These are phyloP conservation scores for Paraphaeosphaeria sporulosa DNA, from an alignment of 2,329 filamentous ascomycete genomes.

Conservation along the genomic window DNA sequence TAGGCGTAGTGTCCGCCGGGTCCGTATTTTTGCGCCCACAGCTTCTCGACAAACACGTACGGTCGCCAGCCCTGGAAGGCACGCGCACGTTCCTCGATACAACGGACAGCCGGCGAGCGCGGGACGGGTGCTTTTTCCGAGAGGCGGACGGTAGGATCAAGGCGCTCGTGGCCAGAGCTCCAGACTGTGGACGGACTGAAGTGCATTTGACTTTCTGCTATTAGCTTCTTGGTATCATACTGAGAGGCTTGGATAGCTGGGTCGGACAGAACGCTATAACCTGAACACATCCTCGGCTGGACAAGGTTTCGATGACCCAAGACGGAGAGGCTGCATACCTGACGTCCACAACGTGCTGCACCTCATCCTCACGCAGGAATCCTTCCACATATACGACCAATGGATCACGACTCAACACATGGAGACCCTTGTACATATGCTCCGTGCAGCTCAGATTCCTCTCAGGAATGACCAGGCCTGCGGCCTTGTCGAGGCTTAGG, in stretches of 20 bases:
- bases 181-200: conserved; percentile 64
- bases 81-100: conserved; percentile 65
- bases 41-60: conserved; percentile 65
- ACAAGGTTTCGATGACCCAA: not conserved
- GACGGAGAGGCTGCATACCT: conserved; percentile 53
- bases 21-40: conserved; percentile 69
- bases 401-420: conserved; percentile 62
- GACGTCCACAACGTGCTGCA: conserved; percentile 58
- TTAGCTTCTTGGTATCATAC: not conserved
- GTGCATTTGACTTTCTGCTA: conserved; percentile 51
- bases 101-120: conserved; percentile 59
- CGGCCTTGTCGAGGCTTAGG: conserved; percentile 34
- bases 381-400: conserved; percentile 66
- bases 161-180: conserved; percentile 55
- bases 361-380: conserved; percentile 60
- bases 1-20: conserved; percentile 64
- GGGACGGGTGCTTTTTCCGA: conserved; percentile 59
- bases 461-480: conserved; percentile 52
- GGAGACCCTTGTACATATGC: conserved; percentile 50
- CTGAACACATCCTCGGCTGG: not conserved
- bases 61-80: conserved; percentile 67
- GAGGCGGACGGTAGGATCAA: conserved; percentile 59
- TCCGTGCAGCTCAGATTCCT: conserved; percentile 47
- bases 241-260: not conserved
- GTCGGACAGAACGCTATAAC: not conserved